Conservation (phyloP, 2,329 filamentous ascomycete species). For the Aspergillus terreus region DNA sequence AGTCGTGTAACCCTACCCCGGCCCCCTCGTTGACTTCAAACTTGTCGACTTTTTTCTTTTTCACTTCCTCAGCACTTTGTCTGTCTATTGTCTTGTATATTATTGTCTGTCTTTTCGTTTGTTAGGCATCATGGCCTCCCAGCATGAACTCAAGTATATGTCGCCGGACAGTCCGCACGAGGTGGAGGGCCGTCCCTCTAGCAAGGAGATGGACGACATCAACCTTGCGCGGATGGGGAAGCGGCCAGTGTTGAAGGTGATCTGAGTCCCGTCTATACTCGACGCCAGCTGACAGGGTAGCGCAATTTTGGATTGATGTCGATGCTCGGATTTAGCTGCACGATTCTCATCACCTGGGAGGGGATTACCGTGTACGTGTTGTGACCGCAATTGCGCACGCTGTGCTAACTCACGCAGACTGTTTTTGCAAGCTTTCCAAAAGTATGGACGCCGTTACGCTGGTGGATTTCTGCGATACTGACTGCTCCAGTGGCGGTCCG, state of each 20-base stretch:
- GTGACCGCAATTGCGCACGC: neutral
- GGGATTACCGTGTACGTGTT: constrained; percentile 32
- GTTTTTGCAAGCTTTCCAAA: constrained; percentile 17
- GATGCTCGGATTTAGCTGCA: constrained; percentile 39
- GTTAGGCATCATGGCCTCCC: constrained; percentile 1
- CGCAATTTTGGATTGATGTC: constrained; percentile 40
- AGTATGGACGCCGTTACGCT: constrained; percentile 10
- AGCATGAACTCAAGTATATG: constrained; percentile 11
- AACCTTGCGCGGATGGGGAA: constrained; percentile 52
- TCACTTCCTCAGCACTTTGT: neutral
- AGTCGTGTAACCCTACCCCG: neutral
- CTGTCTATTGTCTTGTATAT: neutral
- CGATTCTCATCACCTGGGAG: constrained; percentile 40
- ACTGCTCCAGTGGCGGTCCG: constrained; percentile 26
- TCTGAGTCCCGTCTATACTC: neutral
- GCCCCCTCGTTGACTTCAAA: neutral
- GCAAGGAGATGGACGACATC: constrained; percentile 32
- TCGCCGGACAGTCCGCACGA: constrained; percentile 9
- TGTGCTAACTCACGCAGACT: constrained; percentile 6
- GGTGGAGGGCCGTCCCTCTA: constrained; percentile 11
- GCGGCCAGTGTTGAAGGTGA: constrained; percentile 45
- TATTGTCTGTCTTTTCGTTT: neutral
- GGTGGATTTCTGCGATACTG: constrained; percentile 1
- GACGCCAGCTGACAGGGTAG: constrained; percentile 14
- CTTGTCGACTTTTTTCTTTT: neutral